A percentile compares a stretch with the other conserved stretches of the same genome.
phyloP scores from a whole-genome alignment of 495 filamentous ascomycete genomes.

The Elaphomyces granulatus region DNA sequence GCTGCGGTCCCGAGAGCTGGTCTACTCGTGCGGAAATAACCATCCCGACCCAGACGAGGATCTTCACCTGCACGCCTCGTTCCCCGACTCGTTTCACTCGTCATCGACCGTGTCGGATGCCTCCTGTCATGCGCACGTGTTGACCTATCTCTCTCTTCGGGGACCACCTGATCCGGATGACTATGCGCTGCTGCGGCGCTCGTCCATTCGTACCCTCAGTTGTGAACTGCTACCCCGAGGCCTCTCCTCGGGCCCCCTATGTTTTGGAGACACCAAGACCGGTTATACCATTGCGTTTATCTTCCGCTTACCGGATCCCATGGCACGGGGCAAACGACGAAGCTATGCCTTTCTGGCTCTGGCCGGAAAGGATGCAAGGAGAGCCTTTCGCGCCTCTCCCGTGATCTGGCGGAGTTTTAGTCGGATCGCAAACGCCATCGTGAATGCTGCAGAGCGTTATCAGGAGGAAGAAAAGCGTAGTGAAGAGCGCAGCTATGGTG shows the following conservation, averaged over 20 bases:
- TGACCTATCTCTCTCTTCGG: conserved; percentile 77
- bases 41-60: conserved; percentile 26
- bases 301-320: conserved; percentile 76
- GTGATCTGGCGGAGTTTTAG: conserved; percentile 63
- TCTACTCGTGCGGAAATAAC: conserved; percentile 31
- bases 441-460: conserved; percentile 43
- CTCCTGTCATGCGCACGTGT: conserved; percentile 57
- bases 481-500: conserved; percentile 23
- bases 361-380: conserved; percentile 50
- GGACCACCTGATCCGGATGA: conserved; percentile 58
- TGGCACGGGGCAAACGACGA: conserved; percentile 72
- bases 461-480: conserved; percentile 34
- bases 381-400: conserved; percentile 60
- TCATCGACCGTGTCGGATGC: conserved; percentile 28
- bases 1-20: conserved; percentile 37
- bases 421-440: conserved; percentile 61
- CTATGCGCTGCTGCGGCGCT: conserved; percentile 74
- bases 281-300: conserved; percentile 90
- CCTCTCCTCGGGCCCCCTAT: conserved; percentile 61
- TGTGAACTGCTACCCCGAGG: conserved; percentile 72
- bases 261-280: conserved; percentile 67
- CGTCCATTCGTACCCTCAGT: conserved; percentile 73
- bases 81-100: conserved; percentile 30
- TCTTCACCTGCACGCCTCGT: conserved; percentile 24
- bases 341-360: conserved; percentile 84